Conservation (phyloP, 805 yeast species). For the Candida rishiriensis region DNA sequence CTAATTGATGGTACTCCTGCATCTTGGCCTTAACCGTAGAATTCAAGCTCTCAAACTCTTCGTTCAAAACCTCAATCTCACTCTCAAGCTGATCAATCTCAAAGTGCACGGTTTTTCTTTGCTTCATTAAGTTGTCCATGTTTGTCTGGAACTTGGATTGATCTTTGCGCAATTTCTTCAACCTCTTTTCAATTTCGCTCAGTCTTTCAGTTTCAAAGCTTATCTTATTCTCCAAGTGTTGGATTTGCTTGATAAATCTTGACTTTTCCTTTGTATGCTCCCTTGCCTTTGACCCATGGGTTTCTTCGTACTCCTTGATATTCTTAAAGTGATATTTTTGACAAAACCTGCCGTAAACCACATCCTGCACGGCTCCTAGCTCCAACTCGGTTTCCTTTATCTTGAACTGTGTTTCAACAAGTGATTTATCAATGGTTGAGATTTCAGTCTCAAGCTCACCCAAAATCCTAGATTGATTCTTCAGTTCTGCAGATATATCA, state of each 20-base stretch:
- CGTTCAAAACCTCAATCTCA: slow-evolving; percentile 35
- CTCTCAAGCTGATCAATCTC: slow-evolving; percentile 36
- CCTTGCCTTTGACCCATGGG: slow-evolving; percentile 56
- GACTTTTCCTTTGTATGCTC: slow-evolving; percentile 57
- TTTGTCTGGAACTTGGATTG: slow-evolving; percentile 32
- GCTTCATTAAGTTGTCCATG: slow-evolving; percentile 28
- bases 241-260: slow-evolving; percentile 55
- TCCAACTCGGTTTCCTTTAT: slow-evolving; percentile 21
- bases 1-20: slow-evolving; percentile 22
- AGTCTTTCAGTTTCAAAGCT: slow-evolving; percentile 61
- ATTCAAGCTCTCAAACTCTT: slow-evolving; percentile 26
- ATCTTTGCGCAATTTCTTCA: slow-evolving; percentile 39
- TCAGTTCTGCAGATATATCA: slow-evolving; percentile 42
- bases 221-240: slow-evolving; percentile 55
- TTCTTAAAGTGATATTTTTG: slow-evolving; percentile 44
- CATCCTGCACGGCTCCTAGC: slow-evolving; percentile 33
- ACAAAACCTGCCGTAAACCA: slow-evolving; percentile 53
- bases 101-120: slow-evolving; percentile 29
- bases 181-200: slow-evolving; percentile 44
- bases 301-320: slow-evolving; percentile 65
- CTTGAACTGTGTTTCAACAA: slow-evolving; percentile 24
- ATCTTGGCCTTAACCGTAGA: slow-evolving; percentile 12
- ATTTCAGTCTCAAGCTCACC: slow-evolving; percentile 21
- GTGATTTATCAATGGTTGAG: slow-evolving; percentile 19
- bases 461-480: slow-evolving; percentile 35